Conservation (phyloP, 768 basidiomycete genomes). For the Leccinum arenicola region DNA sequence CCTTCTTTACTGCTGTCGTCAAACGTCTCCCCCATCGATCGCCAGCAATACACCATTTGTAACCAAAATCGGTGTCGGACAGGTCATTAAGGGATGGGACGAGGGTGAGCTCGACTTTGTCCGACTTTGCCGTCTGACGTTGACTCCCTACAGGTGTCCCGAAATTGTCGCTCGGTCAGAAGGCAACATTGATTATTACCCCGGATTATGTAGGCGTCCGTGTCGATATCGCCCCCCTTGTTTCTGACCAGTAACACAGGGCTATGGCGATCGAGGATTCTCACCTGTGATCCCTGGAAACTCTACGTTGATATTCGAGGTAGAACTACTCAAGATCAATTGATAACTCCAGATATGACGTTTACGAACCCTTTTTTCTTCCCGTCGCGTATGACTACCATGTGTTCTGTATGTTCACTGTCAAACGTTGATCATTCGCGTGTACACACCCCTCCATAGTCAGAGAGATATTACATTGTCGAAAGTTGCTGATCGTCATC, state of each 20-base stretch:
- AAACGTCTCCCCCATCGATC: slow-evolving; percentile 7
- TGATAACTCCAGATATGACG: slow-evolving; percentile 23
- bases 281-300: slow-evolving; percentile 78
- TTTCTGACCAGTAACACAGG: slow-evolving; percentile 39
- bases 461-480: not conserved
- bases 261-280: slow-evolving; percentile 72
- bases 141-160: slow-evolving; percentile 54
- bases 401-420: slow-evolving; percentile 26
- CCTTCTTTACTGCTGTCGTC: not conserved
- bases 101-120: slow-evolving; percentile 53
- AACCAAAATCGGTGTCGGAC: slow-evolving; percentile 73
- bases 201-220: slow-evolving; percentile 70
- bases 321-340: slow-evolving; percentile 77
- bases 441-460: slow-evolving; percentile 1
- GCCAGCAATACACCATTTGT: slow-evolving; percentile 58
- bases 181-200: slow-evolving; percentile 61
- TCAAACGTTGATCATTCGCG: slow-evolving; percentile 16
- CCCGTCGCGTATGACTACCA: slow-evolving; percentile 14
- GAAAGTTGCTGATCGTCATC: not conserved
- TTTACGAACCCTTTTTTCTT: slow-evolving; percentile 20
- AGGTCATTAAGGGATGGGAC: slow-evolving; percentile 90
- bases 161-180: slow-evolving; percentile 73
- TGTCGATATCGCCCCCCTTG: slow-evolving; percentile 1
- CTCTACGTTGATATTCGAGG: slow-evolving; percentile 74
- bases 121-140: not conserved